Percentiles rank a stretch among this genome's conserved stretches.
Conservation (phyloP, 192 early-diverging fungal genomes). For the Phlyctochytrium planicorne region DNA sequence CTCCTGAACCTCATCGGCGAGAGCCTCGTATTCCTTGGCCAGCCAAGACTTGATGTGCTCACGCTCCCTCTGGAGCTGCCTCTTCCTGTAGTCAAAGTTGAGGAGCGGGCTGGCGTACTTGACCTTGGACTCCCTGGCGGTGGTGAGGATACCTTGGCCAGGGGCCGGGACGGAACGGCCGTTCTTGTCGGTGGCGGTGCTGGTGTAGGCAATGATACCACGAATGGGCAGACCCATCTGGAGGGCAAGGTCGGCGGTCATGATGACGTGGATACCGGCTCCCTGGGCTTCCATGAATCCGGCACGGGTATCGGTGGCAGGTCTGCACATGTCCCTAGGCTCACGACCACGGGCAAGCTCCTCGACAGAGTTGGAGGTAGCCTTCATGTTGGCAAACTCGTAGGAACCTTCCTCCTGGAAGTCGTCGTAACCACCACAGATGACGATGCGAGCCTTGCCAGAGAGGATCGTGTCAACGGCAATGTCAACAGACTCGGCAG, state of each 20-base stretch:
- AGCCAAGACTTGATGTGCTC: conserved; percentile 79
- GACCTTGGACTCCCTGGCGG: conserved; percentile 70
- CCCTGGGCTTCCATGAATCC: conserved; percentile 95
- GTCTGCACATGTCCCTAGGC: conserved; percentile 85
- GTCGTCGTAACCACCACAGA: conserved; percentile 93
- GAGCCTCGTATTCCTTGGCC: conserved; percentile 67
- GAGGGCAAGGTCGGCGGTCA: conserved; percentile 83
- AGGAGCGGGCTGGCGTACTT: conserved; percentile 62
- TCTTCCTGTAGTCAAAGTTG: conserved; percentile 79
- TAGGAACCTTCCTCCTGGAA: conserved; percentile 91
- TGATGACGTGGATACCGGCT: conserved; percentile 84
- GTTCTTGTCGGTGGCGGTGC: conserved; percentile 93
- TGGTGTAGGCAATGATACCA: conserved; percentile 83
- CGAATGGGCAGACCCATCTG: conserved; percentile 92
- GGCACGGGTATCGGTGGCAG: conserved; percentile 81
- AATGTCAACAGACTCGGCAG: conserved; percentile 87
- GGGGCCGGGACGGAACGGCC: conserved; percentile 92
- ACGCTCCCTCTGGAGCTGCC: conserved; percentile 71
- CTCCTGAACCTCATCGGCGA: conserved; percentile 67
- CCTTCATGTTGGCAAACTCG: conserved; percentile 97
- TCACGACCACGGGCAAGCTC: conserved; percentile 86
- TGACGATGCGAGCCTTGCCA: conserved; percentile 90
- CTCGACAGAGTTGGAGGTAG: conserved; percentile 78
- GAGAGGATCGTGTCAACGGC: conserved; percentile 84
- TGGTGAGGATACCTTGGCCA: conserved; percentile 89